Conservation (phyloP, 208 protist species). For the Crithidia thermophila region DNA sequence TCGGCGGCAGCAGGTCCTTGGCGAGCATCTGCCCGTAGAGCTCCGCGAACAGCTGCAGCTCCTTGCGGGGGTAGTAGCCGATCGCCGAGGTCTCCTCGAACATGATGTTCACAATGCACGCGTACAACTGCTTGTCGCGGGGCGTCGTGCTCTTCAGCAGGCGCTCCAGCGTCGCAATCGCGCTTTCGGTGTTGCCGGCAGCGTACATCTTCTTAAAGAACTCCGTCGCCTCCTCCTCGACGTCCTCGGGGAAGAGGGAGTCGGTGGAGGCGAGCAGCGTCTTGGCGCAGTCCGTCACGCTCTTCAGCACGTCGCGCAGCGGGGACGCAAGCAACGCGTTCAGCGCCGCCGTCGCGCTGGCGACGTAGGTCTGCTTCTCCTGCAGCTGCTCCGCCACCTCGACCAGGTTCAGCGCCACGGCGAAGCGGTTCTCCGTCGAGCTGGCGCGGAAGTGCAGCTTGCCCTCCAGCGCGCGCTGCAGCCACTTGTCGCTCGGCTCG, state of each 20-base stretch:
- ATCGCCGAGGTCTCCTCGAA: conserved; percentile 84
- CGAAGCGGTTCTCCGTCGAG: conserved; percentile 87
- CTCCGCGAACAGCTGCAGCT: conserved; percentile 79
- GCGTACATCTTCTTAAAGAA: conserved; percentile 89
- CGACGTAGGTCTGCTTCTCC: conserved; percentile 78
- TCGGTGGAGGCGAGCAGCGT: conserved; percentile 72
- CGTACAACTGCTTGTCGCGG: conserved; percentile 83
- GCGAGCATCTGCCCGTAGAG: conserved; percentile 90
- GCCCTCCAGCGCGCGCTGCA: conserved; percentile 80
- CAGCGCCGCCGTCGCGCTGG: conserved; percentile 80
- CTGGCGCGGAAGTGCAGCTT: conserved; percentile 82
- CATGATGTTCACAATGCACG: conserved; percentile 88
- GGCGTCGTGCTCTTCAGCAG: conserved; percentile 64
- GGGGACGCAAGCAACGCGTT: conserved; percentile 77
- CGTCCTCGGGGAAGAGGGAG: conserved; percentile 81
- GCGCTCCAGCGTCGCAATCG: conserved; percentile 61
- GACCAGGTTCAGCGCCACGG: conserved; percentile 83
- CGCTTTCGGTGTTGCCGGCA: conserved; percentile 50
- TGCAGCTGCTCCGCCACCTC: conserved; percentile 87
- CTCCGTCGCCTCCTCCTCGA: conserved; percentile 82
- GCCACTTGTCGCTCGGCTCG: conserved; percentile 83
- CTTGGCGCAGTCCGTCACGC: conserved; percentile 75
- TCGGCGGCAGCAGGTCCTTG: conserved; percentile 65
- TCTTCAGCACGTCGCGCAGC: conserved; percentile 76
- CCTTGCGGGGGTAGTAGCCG: conserved; percentile 74